Base-by-base conservation (phyloP, 1,284 basidiomycete species). In the Apiotrichum veenhuisii region DNA sequence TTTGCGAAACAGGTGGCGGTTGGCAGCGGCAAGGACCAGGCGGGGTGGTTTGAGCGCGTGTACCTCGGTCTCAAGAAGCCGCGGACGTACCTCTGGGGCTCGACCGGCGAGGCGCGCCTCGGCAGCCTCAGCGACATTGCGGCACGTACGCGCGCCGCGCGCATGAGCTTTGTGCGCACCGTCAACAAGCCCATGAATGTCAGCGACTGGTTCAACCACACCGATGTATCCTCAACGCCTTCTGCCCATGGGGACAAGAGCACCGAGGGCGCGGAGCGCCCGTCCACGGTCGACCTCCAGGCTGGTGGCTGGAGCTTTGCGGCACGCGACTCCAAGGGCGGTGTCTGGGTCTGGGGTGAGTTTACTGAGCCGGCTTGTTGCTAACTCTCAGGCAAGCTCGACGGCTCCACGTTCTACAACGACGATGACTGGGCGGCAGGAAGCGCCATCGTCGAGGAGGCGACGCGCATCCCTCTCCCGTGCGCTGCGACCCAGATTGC, bases 71-170 rank as follows among this genome's bases (percentile, higher is more conserved):
- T 93, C 45, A 76, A 72, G 33, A 71, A 66, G 72, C 84, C 81
- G 60, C 82, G 76, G 67, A 79, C 87, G 1, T 91, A 84, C 68
- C 85, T 90, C 20, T 93, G 90, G 90, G 90, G 90, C 84, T 89
- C 73, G 68, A 80, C 82, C 5, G 52, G 34, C 18, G 59, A 63
- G 22, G 48, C 37, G 37, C 55, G 64, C 72, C 71, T 43, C 67
- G 57, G 52, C 23, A 50, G 52, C 15, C 33, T 44, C 8, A 36
- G 53, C 33, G 54, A 52, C 12, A 27, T 54, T 8, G 43, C 41
- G 5, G 30, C 40, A 1, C 20, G 36, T 15, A 45, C 37, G 15
- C 33, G 46, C 15, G 46, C 36, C 17, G 3, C 25, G n/a, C 38
- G 37, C 38, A 9, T 50, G 25, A 15, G n/a, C 38, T 47, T 30